Base-by-base conservation (phyloP, 2,329 filamentous ascomycete genomes). In the Leptodontidium sp. region DNA sequence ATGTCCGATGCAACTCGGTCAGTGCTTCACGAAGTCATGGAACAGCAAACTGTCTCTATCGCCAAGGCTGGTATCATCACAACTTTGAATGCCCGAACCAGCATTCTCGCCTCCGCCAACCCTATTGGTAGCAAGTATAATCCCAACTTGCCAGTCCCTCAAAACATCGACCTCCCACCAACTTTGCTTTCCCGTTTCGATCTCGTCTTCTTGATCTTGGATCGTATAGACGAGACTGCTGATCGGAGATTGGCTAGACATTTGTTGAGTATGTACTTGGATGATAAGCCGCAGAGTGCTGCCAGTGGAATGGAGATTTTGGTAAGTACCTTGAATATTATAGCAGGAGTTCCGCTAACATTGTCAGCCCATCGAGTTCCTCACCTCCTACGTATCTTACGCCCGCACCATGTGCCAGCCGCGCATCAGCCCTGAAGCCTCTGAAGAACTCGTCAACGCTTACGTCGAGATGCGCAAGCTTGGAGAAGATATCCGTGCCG, bases 51-150 rank as follows among this genome's bases (percentile, higher is more conserved):
- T 0, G 90, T 93, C 1, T 93, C 91, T 2, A 92, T 93, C 74
- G 91, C 91, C 32, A 93, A 93, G 80, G 91, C 91, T 2, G 91
- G 91, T 70, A 93, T 93, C 78, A 93, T 93, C 76, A 93, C 91
- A 1, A 99, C 96, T 0, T 84, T 99, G 70, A 99, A 99, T 78
- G 96, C 96, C 32, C 88, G 96, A 77, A 98, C 96, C 1, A 97
- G 93, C 72, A 98, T 99, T 77, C 88, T 99, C 38, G 96, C 96
- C 17, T 98, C 95, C 12, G 96, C 96, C 80, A 99, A 99, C 79
- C 96, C 96, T 1, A 98, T 99, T 73, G 96, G 96, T 76, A 97
- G 93, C 82, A 94, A 97, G 78, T 99, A 99, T 83, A 98, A 99
- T 80, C 92, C 93, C 2, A 95, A 97, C 77, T 83, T 99, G 29